Evolutionary conservation across 1,284 basidiomycete species (phyloP), one percentile per base, ranked within the genome.

Genomic region (Malassezia psittaci): DNA sequence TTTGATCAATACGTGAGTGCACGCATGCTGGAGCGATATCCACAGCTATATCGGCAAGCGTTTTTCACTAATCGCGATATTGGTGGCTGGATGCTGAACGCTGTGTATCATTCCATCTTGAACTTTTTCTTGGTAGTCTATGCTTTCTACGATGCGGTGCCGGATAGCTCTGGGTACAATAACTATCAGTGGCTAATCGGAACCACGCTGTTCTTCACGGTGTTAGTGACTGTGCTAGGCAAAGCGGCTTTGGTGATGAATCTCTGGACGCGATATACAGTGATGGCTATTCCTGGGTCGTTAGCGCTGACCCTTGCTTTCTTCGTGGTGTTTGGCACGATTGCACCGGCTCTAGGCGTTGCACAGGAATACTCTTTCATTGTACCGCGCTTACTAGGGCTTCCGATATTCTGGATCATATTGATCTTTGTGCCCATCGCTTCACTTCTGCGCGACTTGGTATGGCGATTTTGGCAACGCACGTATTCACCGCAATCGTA

Each of bases 221-320:
- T 96, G 5, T 80, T 98, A 34, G 80, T 96, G 52, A 98, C 93
- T 0, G 93, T 98, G 8, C 81, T 99, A 7, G 93, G 91, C 45
- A 99, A 98, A 76, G 94, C 94, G 8, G 93, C 93, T 1, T 77
- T 99, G 54, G 87, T 98, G 48, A 96, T 93, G 7, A 93, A 98
- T 66, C 77, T 98, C n/a, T 99, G 93, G 94, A 96, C 93, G 2
- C 96, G 98, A 75, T 98, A 96, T 75, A 96, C 91, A 3, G 86
- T 91, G 38, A 88, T 88, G 5, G 67, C 69, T n/a, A 74, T 72
- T 51, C 94, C 93, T 0, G 94, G 94, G 8, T 96, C 94, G 2
- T 93, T 96, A 73, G 74, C 85, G 32, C 93, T 98, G 76, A 90
- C 93, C 7, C 90, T 98, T 85, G 74, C 85, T 44, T 90, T 91